Evolutionary conservation across 805 yeast genomes (phyloP), one percentile per base, ranked within the genome.

Genomic region (Hanseniaspora occidentalis): DNA sequence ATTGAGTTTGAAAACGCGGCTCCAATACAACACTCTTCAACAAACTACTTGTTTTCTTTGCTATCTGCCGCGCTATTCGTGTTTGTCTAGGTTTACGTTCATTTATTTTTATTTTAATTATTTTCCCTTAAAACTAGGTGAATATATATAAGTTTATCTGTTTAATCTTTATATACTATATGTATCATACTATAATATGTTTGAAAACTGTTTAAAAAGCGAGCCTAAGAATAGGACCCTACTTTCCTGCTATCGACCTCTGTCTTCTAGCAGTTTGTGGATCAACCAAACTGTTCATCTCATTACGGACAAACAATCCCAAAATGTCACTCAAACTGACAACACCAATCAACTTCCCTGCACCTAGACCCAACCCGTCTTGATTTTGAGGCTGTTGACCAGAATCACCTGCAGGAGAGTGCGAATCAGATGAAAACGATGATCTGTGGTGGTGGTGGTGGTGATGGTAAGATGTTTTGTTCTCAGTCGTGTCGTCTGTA

Each of bases 291-390:
- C 33, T 29, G 33, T 29, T 29, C 33, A 29, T n/a, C 21, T 41
- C 44, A 31, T 54, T 53, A 50, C 77, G 71, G 7, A 95, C 95
- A 46, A 89, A 70, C 35, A 85, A 62, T 14, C 88, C 84, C 38
- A 92, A 64, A 25, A 89, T 79, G 60, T 89, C 98, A 1, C 97
- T 89, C 50, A 92, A 65, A 3, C 96, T 84, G 2, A 92, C 77
- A 20, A 92, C 97, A 31, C 97, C 97, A 41, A 84, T 75, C 45
- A 89, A 69, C 54, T 78, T 82, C 13, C 96, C 96, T 2, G 84
- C 76, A 39, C 78, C 66, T 4, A 16, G 11, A n/a, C 20, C 20
- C 18, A 16, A 11, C 10, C 20, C 34, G 9, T 31, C 34, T 8
- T 8, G 10, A 24, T 24, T 24, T n/a, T n/a, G n/a, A n/a, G n/a